Percentiles rank a stretch among this genome's conserved stretches.
Evolutionary conservation across 2,329 filamentous ascomycete genomes (phyloP).

Genomic region (Aspergillus glaucus): DNA sequence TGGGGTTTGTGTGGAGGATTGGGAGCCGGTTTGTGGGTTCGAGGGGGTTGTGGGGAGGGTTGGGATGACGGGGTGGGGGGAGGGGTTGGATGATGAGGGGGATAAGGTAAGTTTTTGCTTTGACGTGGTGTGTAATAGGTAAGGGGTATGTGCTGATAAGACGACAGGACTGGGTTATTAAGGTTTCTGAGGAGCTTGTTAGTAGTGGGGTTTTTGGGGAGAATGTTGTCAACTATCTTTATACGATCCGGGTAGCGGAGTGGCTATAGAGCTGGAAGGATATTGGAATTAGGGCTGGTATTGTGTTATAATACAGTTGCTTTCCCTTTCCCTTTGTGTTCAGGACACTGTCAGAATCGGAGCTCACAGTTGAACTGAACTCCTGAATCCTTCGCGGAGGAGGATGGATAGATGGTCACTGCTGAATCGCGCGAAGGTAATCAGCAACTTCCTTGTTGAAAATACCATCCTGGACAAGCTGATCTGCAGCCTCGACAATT

Average conservation of each 20-base stretch:
- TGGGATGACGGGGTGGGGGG: constrained; percentile 2
- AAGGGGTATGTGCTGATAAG: constrained; percentile 15
- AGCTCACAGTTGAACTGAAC: too few species aligned
- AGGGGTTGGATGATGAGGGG: constrained; percentile 10
- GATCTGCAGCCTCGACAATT: constrained; percentile 27
- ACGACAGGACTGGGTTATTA: constrained; percentile 34
- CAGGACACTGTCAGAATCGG: too few species aligned
- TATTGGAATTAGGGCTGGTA: too few species aligned
- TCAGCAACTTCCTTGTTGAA: constrained; percentile 14
- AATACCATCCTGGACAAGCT: constrained; percentile 23
- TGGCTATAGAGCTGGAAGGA: too few species aligned
- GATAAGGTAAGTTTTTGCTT: constrained; percentile 3
- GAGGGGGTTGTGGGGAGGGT: constrained; percentile 16
- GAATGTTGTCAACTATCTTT: constrained; percentile 20
- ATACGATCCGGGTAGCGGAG: constrained; percentile 7
- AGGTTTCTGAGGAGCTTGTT: constrained; percentile 26
- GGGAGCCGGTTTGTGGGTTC: constrained; percentile 20
- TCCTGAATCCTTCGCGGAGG: too few species aligned
- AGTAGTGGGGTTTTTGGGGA: constrained; percentile 17
- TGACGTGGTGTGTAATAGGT: constrained; percentile 10
- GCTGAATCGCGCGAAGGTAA: constrained; percentile 21
- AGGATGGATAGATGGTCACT: constrained; percentile 7
- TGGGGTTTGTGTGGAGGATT: constrained; percentile 12
- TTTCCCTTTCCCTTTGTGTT: too few species aligned
- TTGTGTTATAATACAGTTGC: too few species aligned